Conservation (phyloP, 306 rosid species). For the Glycyrrhiza uralensis region DNA sequence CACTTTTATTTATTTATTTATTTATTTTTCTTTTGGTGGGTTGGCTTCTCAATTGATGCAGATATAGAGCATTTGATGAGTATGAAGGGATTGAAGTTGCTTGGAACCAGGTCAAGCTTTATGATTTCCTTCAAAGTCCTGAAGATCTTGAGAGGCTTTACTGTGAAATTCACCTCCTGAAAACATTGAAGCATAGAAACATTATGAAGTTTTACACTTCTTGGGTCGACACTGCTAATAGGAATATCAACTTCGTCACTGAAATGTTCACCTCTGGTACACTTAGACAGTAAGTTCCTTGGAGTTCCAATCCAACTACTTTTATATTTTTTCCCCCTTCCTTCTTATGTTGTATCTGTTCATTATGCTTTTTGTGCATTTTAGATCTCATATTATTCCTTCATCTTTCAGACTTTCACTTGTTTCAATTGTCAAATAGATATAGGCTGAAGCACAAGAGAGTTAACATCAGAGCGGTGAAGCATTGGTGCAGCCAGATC, state of each 20-base stretch:
- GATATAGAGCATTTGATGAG: conserved; percentile 97
- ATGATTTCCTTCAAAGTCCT: conserved; percentile 90
- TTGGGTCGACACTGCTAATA: conserved; percentile 87
- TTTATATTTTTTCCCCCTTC: background rate
- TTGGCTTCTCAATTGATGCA: conserved; percentile 34
- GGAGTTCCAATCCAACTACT: no score
- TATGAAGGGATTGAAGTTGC: conserved; percentile 99
- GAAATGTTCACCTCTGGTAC: conserved; percentile 99
- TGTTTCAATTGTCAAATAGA: conserved; percentile 38
- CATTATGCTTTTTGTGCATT: conserved; percentile 7
- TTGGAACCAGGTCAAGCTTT: conserved; percentile 95
- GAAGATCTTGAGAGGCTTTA: conserved; percentile 97
- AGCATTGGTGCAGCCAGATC: conserved; percentile 98
- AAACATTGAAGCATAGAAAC: conserved; percentile 82
- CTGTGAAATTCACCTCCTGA: conserved; percentile 93
- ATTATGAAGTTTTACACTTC: conserved; percentile 92
- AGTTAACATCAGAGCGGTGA: conserved; percentile 90
- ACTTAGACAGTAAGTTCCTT: conserved; percentile 76
- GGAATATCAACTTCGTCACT: conserved; percentile 90
- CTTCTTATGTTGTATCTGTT: background rate
- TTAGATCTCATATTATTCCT: conserved; percentile 28
- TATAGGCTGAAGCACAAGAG: conserved; percentile 84
- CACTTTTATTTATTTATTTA: no score
- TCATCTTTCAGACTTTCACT: background rate
- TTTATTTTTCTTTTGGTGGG: background rate